Evolutionary conservation across 2,329 filamentous ascomycete species (phyloP).

Genomic region (Exophiala xenobiotica): DNA sequence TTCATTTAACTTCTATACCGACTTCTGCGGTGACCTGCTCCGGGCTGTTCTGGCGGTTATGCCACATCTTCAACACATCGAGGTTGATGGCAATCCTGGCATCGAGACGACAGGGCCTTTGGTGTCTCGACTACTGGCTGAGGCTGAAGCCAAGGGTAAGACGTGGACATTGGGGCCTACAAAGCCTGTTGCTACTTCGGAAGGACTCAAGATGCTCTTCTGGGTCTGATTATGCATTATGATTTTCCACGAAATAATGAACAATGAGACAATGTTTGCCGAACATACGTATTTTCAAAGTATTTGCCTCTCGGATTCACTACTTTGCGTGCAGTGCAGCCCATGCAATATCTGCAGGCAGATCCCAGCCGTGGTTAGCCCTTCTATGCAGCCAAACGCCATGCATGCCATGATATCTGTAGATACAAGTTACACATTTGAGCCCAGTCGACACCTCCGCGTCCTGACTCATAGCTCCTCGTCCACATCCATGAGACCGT

Average conservation of each 20-base stretch:
- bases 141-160: constrained; percentile 35
- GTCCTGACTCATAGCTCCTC: constrained; percentile 50
- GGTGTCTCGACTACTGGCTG: constrained; percentile 47
- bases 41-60: constrained; percentile 50
- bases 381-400: background rate
- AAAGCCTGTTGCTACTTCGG: constrained; percentile 14
- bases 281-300: background rate
- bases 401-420: constrained; percentile 4
- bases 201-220: constrained; percentile 40
- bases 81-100: constrained; percentile 58
- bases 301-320: background rate
- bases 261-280: background rate
- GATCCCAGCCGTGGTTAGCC: background rate
- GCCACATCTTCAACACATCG: constrained; percentile 48
- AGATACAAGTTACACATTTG: constrained; percentile 14
- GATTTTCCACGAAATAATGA: background rate
- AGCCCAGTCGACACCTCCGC: background rate
- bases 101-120: constrained; percentile 53
- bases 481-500: constrained; percentile 66
- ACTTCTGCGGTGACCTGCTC: constrained; percentile 54
- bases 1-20: constrained; percentile 57
- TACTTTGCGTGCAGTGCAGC: background rate
- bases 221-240: constrained; percentile 13
- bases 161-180: constrained; percentile 40
- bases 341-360: background rate